phyloP scores from a whole-genome alignment of 1,284 basidiomycete genomes.

The Erythrobasidium hasegawianum region DNA sequence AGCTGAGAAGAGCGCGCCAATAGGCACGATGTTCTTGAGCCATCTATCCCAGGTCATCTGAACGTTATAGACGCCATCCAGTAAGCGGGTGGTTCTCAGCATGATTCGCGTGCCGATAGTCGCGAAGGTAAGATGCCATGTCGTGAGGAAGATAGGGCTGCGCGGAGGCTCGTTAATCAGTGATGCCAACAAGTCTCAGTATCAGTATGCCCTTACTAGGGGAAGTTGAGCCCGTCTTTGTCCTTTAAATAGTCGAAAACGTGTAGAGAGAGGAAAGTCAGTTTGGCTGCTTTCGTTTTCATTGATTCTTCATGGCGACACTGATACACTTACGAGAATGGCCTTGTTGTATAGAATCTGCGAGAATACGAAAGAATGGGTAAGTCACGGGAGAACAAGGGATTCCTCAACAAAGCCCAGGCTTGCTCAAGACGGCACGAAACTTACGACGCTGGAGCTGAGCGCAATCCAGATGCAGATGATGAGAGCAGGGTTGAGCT shows the following conservation, averaged over 20 bases:
- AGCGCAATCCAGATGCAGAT: conserved; percentile 46
- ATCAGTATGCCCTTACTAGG: conserved; percentile 15
- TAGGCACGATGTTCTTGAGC: conserved; percentile 52
- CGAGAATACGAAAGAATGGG: neutral
- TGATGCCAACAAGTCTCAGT: neutral
- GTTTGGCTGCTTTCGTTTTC: neutral
- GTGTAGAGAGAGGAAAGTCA: conserved; percentile 3
- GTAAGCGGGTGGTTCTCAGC: conserved; percentile 49
- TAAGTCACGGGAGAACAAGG: neutral
- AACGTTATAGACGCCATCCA: conserved; percentile 49
- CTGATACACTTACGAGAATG: conserved; percentile 26
- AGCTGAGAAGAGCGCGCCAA: conserved; percentile 53
- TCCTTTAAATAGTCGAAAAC: conserved; percentile 1
- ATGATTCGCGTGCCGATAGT: conserved; percentile 51
- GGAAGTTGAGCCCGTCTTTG: conserved; percentile 30
- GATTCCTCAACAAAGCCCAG: conserved; percentile 20
- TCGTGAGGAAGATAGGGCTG: conserved; percentile 51
- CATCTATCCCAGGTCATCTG: conserved; percentile 46
- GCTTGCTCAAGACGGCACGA: conserved; percentile 21
- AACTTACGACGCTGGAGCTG: conserved; percentile 40
- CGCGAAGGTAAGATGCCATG: conserved; percentile 52
- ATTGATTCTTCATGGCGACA: neutral
- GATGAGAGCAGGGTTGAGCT: conserved; percentile 38
- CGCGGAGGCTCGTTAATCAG: conserved; percentile 1
- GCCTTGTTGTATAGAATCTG: conserved; percentile 36